Evolutionary conservation across 768 basidiomycete species (phyloP), one percentile per base, ranked within the genome.

Genomic region (Pisolithus tinctorius): DNA sequence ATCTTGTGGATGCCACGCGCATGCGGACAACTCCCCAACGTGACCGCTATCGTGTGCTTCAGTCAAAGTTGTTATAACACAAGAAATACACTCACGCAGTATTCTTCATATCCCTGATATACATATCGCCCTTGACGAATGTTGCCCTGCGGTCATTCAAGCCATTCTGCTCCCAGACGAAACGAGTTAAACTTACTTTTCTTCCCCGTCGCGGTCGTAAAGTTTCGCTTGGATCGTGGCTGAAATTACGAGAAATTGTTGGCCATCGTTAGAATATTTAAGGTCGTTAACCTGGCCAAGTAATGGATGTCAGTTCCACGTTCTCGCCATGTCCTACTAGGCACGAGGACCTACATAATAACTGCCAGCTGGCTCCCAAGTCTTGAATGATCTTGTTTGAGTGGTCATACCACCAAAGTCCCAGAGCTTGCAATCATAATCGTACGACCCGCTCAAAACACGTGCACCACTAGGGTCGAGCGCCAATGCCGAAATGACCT

Each of bases 401-500:
- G 77, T 73, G 63, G 90, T 88, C 96, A 99, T 99, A 14, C 96
- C 96, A 59, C 95, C 95, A 69, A 98, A 98, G 69, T 99, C 96
- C 94, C 95, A 99, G 49, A 99, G 69, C 71, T 98, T 98, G 69
- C 88, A 85, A 69, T 99, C 96, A 64, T 98, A 98, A 67, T 99
- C 96, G 71, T 98, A 87, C 17, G 91, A 91, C 14, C 96, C 96
- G 8, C 91, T 88, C 16, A 90, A 70, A 29, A 99, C 71, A 34
- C 96, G 83, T 11, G 95, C 93, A 52, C 96, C 96, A 20, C 94
- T 90, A 6, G 93, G 90, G 69, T 99, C 96, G 44, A 98, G 73
- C 0, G 93, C 78, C 17, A 99, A 74, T 4, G 96, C 93, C 23
- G 94, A 92, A 17, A 98, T 83, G 48, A 96, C 92, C 72, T 98